Evolutionary conservation across 371 early-diverging fungal species (phyloP), one percentile per base, ranked within the genome.

Genomic region (Fennellomyces sp.): DNA sequence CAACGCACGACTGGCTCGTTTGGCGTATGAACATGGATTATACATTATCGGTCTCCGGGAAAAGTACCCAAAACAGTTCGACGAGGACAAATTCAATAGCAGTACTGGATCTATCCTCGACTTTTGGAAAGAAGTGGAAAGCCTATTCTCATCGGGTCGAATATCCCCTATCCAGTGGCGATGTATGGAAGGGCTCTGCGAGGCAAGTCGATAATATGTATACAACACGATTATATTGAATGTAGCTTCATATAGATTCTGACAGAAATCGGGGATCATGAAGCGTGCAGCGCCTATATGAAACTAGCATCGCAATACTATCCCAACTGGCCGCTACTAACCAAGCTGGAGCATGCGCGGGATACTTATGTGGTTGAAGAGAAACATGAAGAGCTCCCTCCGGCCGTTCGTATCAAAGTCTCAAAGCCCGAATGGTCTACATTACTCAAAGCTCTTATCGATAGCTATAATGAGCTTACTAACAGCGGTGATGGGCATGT

Each of bases 151-250:
- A n/a, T 42, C 48, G 3, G 51, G 59, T 8, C 28, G 56, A 11
- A 35, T 59, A 6, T 59, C 59, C n/a, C 59, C 59, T 5, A 36
- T 49, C 21, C 84, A 86, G 28, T 86, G 86, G 86, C 59, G 57
- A 45, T 87, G 87, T 30, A 36, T 87, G 27, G 85, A 85, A 55
- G 77, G 81, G 0, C 45, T 88, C 12, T 84, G 86, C 41, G 66
- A 76, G 36, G 88, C 84, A 69, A 41, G 68, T 4, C 38, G 21
- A 63, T 11, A 50, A 23, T 5, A 29, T 23, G 4, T 4, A 28
- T 19, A 0, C 39, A 11, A 11, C 2, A n/a, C n/a, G n/a, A n/a
- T n/a, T n/a, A n/a, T n/a, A n/a, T n/a, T n/a, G n/a, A n/a, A n/a
- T n/a, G n/a, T n/a, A n/a, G n/a, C n/a, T n/a, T n/a, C n/a, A n/a